Conservation (phyloP, 148 eudicot species). For the Suaeda aralocaspica region DNA sequence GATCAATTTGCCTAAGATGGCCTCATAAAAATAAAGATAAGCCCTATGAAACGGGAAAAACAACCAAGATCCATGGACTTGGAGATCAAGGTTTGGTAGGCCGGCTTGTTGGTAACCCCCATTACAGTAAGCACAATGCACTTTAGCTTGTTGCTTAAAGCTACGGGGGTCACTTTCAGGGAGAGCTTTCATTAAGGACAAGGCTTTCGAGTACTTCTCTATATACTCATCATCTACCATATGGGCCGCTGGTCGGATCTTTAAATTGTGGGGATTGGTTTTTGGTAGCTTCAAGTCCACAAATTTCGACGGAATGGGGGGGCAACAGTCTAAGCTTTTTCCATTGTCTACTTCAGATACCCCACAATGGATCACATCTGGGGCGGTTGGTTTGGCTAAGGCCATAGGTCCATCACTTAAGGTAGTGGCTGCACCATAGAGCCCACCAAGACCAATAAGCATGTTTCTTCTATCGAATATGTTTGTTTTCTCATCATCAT, state of each 20-base stretch:
- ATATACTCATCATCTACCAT: constrained; percentile 41
- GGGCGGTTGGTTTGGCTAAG: constrained; percentile 50
- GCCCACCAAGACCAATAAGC: constrained; percentile 67
- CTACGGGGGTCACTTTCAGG: constrained; percentile 72
- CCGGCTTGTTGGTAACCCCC: constrained; percentile 81
- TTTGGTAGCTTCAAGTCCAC: constrained; percentile 43
- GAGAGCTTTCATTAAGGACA: constrained; percentile 66
- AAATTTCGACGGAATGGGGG: constrained; percentile 39
- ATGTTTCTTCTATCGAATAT: constrained; percentile 60
- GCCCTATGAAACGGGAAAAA: constrained; percentile 82
- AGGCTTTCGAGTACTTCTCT: constrained; percentile 55
- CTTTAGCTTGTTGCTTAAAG: constrained; percentile 67
- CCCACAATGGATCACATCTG: constrained; percentile 54
- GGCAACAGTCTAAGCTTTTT: constrained; percentile 55
- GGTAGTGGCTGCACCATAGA: constrained; percentile 41
- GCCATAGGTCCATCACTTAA: constrained; percentile 28
- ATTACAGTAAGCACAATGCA: constrained; percentile 85
- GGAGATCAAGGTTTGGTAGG: constrained; percentile 52
- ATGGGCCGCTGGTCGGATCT: constrained; percentile 75
- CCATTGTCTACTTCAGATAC: constrained; percentile 29
- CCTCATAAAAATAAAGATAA: constrained; percentile 71
- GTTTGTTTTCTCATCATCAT: constrained; percentile 11
- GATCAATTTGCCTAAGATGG: constrained; percentile 50
- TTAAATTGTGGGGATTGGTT: constrained; percentile 17
- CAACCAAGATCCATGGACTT: constrained; percentile 79